Conservation (phyloP, 768 basidiomycete genomes). For the Fibroporia radiculosa region DNA sequence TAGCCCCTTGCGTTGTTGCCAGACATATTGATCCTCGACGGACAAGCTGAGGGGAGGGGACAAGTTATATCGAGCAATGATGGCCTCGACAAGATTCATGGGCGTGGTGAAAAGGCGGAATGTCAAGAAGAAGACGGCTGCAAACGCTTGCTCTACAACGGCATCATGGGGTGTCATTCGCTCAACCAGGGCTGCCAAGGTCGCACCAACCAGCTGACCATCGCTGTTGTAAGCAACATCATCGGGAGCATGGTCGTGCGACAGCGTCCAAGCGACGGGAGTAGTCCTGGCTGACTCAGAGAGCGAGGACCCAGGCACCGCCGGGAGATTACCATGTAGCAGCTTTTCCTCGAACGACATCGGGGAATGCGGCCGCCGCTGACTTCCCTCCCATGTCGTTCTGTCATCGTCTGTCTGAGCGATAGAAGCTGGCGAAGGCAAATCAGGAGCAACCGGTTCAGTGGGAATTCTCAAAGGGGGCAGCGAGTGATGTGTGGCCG, state of each 20-base stretch:
- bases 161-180: constrained; percentile 95
- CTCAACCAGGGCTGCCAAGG: constrained; percentile 84
- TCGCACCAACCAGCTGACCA: constrained; percentile 85
- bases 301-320: too few species aligned
- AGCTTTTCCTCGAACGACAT: constrained; percentile 44
- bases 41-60: constrained; percentile 51
- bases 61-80: constrained; percentile 81
- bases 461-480: constrained; percentile 25
- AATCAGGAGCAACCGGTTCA: constrained; percentile 30
- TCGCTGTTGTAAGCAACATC: constrained; percentile 91
- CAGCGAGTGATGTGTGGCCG: constrained; percentile 25
- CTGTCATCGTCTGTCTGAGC: constrained; percentile 43
- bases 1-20: constrained; percentile 83
- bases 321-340: constrained; percentile 42
- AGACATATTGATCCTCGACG: constrained; percentile 55
- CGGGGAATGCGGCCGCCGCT: constrained; percentile 20
- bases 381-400: constrained; percentile 53
- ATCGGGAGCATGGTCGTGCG: constrained; percentile 74
- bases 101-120: constrained; percentile 90
- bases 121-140: constrained; percentile 88
- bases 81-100: constrained; percentile 59
- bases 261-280: constrained; percentile 36
- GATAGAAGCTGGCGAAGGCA: constrained; percentile 45
- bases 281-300: constrained; percentile 11
- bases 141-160: constrained; percentile 81